Evolutionary conservation across 2,329 filamentous ascomycete genomes (phyloP).

Genomic region (Leptographium flavum): DNA sequence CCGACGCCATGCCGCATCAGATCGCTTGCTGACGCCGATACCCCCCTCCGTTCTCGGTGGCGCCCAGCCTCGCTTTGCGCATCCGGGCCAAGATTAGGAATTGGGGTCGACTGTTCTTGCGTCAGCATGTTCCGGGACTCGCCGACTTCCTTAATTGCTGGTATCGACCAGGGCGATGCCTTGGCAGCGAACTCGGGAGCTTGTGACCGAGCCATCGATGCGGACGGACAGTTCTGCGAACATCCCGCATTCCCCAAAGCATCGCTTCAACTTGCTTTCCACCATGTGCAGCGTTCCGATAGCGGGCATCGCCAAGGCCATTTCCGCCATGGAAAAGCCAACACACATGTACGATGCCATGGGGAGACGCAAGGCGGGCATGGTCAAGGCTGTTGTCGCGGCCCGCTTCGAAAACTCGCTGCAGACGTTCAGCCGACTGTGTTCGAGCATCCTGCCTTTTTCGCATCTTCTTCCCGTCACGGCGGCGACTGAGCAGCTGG

Average conservation of each 20-base stretch:
- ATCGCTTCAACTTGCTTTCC: too few species aligned
- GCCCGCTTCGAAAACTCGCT: constrained; percentile 8
- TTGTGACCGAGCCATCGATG: too few species aligned
- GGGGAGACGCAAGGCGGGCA: neutral
- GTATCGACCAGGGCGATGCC: neutral
- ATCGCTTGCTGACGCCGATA: neutral
- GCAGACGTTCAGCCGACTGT: constrained; percentile 8
- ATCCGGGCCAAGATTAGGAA: too few species aligned
- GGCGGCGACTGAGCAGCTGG: constrained; percentile 2
- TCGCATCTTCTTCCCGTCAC: constrained; percentile 3
- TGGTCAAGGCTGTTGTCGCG: constrained; percentile 8
- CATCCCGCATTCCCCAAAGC: too few species aligned
- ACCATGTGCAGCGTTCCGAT: neutral
- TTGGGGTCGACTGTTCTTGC: too few species aligned
- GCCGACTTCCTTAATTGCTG: neutral
- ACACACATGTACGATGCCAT: constrained; percentile 10
- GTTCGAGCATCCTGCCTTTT: constrained; percentile 2
- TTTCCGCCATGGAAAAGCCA: constrained; percentile 3
- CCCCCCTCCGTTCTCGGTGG: neutral
- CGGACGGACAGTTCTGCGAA: too few species aligned
- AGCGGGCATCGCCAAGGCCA: neutral
- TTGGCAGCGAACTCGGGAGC: neutral
- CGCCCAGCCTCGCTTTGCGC: neutral
- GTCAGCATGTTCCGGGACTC: neutral
- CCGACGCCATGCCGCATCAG: neutral